Evolutionary conservation across 331 rosid species (phyloP).

Genomic region (Saraca asoca): DNA sequence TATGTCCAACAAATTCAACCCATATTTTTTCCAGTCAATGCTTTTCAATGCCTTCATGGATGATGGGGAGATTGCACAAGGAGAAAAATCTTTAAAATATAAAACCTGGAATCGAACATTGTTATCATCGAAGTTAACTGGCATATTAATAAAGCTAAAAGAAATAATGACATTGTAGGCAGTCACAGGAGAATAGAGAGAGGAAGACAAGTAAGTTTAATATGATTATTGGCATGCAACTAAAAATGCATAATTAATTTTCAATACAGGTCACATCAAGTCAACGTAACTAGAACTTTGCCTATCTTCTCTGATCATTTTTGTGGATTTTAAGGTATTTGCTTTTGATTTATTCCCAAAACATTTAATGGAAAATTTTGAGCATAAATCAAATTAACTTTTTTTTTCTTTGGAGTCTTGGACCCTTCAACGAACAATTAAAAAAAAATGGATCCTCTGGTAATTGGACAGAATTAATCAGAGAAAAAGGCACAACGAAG

Average conservation of each 20-base stretch:
- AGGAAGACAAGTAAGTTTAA: background rate
- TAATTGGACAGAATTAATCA: too few species aligned
- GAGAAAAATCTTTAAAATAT: slow-evolving; percentile 69
- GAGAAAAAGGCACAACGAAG: too few species aligned
- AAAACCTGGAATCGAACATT: slow-evolving; percentile 61
- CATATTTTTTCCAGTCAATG: slow-evolving; percentile 79
- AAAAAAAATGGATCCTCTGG: too few species aligned
- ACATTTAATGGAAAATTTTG: background rate
- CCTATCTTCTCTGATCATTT: background rate
- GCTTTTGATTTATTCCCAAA: background rate
- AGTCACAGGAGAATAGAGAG: background rate
- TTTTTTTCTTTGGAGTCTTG: too few species aligned
- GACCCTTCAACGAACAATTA: too few species aligned
- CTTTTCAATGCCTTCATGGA: slow-evolving; percentile 64
- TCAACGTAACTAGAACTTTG: background rate
- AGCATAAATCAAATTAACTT: background rate
- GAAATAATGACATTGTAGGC: background rate
- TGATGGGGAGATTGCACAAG: slow-evolving; percentile 52
- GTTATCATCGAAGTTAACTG: slow-evolving; percentile 28
- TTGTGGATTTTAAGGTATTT: background rate
- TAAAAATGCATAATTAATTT: background rate
- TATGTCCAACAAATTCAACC: slow-evolving; percentile 55
- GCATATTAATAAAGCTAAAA: slow-evolving; percentile 25
- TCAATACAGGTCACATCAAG: background rate
- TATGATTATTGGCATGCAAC: too few species aligned